Evolutionary conservation across 805 yeast genomes (phyloP), one percentile per base, ranked within the genome.

Genomic region (Priceomyces melissophilus): DNA sequence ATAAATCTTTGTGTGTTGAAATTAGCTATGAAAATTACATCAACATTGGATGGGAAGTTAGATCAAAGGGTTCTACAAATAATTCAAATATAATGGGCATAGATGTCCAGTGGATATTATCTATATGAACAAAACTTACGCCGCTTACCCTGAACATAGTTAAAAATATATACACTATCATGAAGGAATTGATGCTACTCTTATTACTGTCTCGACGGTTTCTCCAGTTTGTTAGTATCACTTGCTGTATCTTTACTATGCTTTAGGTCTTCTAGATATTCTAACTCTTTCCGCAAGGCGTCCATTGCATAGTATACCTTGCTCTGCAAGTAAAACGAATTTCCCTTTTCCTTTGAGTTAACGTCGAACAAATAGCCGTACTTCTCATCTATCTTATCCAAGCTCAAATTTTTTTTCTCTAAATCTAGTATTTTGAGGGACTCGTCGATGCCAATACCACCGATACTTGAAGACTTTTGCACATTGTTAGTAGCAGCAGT

Each of bases 231-330:
- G 26, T 25, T 35, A 12, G 32, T 20, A 30, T 29, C 40, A 14
- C 32, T 30, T 23, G 34, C 44, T 40, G 38, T 45, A 27, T 50
- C 54, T 47, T 64, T 63, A 38, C 54, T 52, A 40, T 63, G 49
- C 47, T 60, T 59, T 39, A 66, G 38, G 50, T 74, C 76, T 48
- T 78, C 75, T 43, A 76, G 61, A 45, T 72, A 80, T 42, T 81
- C 81, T 37, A 88, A 54, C 61, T 93, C 98, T 56, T 80, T 78
- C 60, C 84, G 82, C 50, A 93, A 70, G 46, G 96, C 75, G 61
- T 93, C 98, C 78, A 89, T 86, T 16, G 99, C 97, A 63, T 96
- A 79, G 63, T 79, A 89, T 16, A 93, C 91, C 67, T 93, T 93
- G 39, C 93, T 82, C 60, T 93, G 99, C 38, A 93, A 60, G 57